Evolutionary conservation across 2,329 filamentous ascomycete species (phyloP).

Genomic region (Cercospora brassicicola): DNA sequence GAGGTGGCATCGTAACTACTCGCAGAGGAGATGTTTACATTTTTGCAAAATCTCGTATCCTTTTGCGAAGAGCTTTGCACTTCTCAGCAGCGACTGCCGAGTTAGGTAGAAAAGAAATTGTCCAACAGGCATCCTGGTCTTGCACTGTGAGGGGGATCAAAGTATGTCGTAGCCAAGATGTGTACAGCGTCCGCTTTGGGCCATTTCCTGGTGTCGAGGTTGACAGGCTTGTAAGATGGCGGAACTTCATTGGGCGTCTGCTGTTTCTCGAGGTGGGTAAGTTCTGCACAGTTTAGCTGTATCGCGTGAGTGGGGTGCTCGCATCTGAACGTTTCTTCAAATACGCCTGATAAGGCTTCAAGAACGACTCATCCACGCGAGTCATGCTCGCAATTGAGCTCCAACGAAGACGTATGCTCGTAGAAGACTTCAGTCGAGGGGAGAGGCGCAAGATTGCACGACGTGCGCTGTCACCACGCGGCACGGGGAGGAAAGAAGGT

Average conservation of each 20-base stretch:
- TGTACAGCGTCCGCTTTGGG: neutral
- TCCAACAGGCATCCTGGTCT: neutral
- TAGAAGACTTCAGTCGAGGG: neutral
- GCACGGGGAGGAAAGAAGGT: neutral
- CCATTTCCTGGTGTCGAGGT: neutral
- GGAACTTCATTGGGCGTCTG: neutral
- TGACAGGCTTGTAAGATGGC: neutral
- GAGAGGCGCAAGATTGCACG: neutral
- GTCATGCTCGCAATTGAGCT: neutral
- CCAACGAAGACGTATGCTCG: neutral
- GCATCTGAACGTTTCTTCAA: neutral
- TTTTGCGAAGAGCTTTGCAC: neutral
- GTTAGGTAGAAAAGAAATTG: neutral
- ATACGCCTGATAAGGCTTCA: neutral
- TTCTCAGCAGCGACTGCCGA: neutral
- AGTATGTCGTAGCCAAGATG: neutral
- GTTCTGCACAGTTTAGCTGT: neutral
- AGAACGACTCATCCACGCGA: neutral
- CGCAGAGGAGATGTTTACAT: neutral
- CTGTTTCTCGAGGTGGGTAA: neutral
- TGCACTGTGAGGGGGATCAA: neutral
- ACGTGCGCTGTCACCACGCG: neutral
- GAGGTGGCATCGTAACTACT: neutral
- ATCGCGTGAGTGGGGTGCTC: neutral
- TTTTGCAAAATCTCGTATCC: neutral